phyloP scores from a whole-genome alignment of 176 grass and related monocot genomes.

The Aegilops umbellulata region DNA sequence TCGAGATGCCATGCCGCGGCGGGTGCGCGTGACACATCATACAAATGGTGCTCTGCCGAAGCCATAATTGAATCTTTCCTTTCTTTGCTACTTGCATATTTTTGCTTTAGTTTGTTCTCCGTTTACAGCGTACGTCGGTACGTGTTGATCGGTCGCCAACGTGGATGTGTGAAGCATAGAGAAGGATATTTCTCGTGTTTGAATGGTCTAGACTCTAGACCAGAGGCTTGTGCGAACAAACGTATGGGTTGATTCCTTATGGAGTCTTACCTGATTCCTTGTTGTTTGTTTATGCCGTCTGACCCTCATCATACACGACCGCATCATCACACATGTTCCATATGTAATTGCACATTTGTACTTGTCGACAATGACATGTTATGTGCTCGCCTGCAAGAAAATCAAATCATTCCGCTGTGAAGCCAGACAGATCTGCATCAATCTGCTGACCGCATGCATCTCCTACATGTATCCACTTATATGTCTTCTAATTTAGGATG shows the following conservation, averaged over 20 bases:
- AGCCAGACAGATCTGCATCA: not conserved
- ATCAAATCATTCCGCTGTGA: not conserved
- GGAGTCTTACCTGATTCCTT: too few relatives aligned
- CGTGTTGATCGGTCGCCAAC: conserved; percentile 15
- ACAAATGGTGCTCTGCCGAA: not conserved
- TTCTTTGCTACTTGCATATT: conserved; percentile 7
- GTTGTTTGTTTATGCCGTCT: not conserved
- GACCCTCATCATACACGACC: not conserved
- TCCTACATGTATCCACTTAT: not conserved
- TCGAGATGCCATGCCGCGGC: not conserved
- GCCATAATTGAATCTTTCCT: not conserved
- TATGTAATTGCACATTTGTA: not conserved
- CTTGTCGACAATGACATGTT: not conserved
- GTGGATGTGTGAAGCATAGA: too few relatives aligned
- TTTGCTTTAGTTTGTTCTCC: conserved; percentile 11
- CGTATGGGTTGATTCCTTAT: not conserved
- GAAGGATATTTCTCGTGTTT: not conserved
- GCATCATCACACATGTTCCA: not conserved
- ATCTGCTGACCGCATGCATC: not conserved
- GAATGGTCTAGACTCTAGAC: not conserved
- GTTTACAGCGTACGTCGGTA: not conserved
- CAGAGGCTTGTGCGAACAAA: not conserved
- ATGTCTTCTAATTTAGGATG: not conserved
- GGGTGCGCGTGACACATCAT: not conserved
- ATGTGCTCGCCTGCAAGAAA: too few relatives aligned